A percentile compares a stretch with the other conserved stretches of the same genome.
phyloP scores from a whole-genome alignment of 257 asterid genomes.

The Jaltomata sinuosa region DNA sequence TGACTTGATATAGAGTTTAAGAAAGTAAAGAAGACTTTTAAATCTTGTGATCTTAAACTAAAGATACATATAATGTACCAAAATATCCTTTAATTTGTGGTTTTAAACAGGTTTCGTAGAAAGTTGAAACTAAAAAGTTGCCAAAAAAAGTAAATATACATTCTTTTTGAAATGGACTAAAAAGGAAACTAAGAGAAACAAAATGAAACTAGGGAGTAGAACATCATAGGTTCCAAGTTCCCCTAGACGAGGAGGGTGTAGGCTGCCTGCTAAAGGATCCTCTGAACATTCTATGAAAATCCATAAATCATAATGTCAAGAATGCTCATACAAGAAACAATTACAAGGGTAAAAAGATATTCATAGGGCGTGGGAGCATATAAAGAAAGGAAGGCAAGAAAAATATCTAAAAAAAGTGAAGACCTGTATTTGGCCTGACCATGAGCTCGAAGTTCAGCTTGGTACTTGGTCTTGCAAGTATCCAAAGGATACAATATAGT shows the following conservation, averaged over 20 bases:
- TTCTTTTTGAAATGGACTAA: too few relatives aligned
- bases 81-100: too few relatives aligned
- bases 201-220: too few relatives aligned
- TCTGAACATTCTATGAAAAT: not conserved
- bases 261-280: not conserved
- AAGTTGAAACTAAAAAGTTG: too few relatives aligned
- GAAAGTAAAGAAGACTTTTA: too few relatives aligned
- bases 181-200: too few relatives aligned
- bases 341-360: not conserved
- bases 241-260: not conserved
- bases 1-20: too few relatives aligned
- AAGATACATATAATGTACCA: too few relatives aligned
- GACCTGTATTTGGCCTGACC: conserved; percentile 72
- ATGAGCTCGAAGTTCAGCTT: conserved; percentile 80
- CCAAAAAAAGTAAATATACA: too few relatives aligned
- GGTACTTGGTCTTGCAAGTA: conserved; percentile 90
- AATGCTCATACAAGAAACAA: not conserved
- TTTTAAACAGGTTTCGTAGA: too few relatives aligned
- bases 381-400: not conserved
- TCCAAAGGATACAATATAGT: conserved; percentile 83
- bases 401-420: not conserved
- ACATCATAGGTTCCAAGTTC: not conserved
- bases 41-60: too few relatives aligned
- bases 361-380: not conserved
- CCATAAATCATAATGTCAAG: not conserved